Base-by-base conservation (phyloP, 768 basidiomycete genomes). In the Xanthoconium purpureum region DNA sequence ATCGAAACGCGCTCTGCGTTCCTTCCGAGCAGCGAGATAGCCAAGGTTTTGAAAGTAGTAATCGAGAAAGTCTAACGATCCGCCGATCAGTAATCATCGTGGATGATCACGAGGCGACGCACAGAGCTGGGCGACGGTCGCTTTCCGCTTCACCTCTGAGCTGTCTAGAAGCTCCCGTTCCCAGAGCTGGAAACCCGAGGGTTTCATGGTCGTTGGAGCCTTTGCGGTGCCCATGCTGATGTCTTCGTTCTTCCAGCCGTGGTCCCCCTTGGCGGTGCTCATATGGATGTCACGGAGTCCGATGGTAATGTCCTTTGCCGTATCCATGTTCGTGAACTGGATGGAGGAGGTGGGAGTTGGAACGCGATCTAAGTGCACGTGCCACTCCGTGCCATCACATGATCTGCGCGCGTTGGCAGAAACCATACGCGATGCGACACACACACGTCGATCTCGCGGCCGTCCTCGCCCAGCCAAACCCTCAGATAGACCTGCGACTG, bases 121-220 rank as follows among this genome's bases (percentile, higher is more conserved):
- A 95, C 94, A 99, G 45, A 99, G 84, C 68, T 99, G 97, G 18
- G 95, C 94, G 11, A 99, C 93, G 2, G 95, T 98, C 2, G 96
- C 90, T 72, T 99, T 98, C 53, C 97, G 83, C 71, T 84, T 92
- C 51, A 98, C 88, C 71, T 98, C 97, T 14, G 86, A 71, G 57
- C 84, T 94, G 38, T 91, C 87, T 44, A 97, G 67, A 36, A 97
- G 77, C 62, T 93, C 88, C 60, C 80, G 82, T 74, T 99, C 94
- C 93, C 94, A 94, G 18, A 86, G 71, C 69, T 91, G 78, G 10
- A 79, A 81, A 14, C 76, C 78, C 1, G 66, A 60, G 44, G 78
- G 76, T 63, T 81, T 84, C 51, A 87, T 55, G 2, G 86, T 90
- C 3, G 78, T 72, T 7, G 61, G 68, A 24, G 63, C 63, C 29